These are phyloP conservation scores for Westerdykella ornata DNA, from an alignment of 2,329 filamentous ascomycete species.

Conservation along the genomic window DNA sequence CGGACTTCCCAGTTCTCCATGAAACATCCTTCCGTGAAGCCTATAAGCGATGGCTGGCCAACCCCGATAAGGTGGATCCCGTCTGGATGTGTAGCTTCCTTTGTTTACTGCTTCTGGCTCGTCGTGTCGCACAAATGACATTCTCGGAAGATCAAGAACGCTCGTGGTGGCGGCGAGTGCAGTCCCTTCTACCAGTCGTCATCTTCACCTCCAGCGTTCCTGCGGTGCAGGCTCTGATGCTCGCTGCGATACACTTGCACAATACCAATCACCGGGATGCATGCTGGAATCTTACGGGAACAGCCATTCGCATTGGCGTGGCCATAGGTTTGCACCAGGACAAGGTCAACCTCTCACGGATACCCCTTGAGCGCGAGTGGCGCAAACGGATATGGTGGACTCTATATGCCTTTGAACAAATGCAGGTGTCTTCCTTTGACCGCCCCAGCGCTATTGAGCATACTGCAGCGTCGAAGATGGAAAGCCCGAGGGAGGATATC, in stretches of 20 bases:
- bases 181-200: constrained; percentile 38
- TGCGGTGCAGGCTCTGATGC: constrained; percentile 40
- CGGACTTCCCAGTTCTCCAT: constrained; percentile 41
- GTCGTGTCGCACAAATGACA: constrained; percentile 28
- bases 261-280: constrained; percentile 43
- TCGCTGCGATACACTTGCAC: constrained; percentile 41
- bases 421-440: constrained; percentile 42
- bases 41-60: constrained; percentile 33
- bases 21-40: constrained; percentile 40
- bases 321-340: constrained; percentile 43
- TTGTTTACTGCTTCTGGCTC: constrained; percentile 38
- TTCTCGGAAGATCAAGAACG: constrained; percentile 37
- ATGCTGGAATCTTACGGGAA: constrained; percentile 42
- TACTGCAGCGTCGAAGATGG: constrained; percentile 25
- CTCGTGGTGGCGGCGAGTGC: constrained; percentile 40
- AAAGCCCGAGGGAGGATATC: constrained; percentile 33
- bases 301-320: constrained; percentile 40
- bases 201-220: constrained; percentile 40
- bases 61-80: constrained; percentile 30
- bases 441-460: constrained; percentile 42
- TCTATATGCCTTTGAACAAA: constrained; percentile 45
- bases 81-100: constrained; percentile 40
- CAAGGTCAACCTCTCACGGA: constrained; percentile 30
- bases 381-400: constrained; percentile 50
- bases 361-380: constrained; percentile 38